Conservation (phyloP, 192 early-diverging fungal species). For the Thoreauomyces humboldtii region DNA sequence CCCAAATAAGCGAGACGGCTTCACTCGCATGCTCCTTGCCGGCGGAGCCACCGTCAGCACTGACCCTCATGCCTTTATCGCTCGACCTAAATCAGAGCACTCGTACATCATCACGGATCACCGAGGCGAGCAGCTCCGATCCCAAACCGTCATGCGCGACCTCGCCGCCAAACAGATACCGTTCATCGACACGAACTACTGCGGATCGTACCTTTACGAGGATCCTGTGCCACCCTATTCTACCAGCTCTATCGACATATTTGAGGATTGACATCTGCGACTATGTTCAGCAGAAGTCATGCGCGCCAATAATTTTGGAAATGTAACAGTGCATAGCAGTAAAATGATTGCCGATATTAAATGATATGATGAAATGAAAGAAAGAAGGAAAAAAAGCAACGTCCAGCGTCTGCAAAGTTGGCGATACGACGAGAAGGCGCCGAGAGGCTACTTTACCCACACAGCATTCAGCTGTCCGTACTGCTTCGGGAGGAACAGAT, state of each 20-base stretch:
- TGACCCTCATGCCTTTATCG: background rate
- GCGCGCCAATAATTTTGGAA: too few relatives aligned
- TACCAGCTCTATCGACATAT: background rate
- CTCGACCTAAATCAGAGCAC: background rate
- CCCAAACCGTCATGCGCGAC: background rate
- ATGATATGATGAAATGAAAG: too few relatives aligned
- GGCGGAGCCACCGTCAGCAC: constrained; percentile 34
- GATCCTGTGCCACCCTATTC: background rate
- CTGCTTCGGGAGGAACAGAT: constrained; percentile 3
- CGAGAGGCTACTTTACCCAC: background rate
- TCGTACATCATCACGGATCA: constrained; percentile 21
- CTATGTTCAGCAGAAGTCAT: too few relatives aligned
- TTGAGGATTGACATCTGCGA: too few relatives aligned
- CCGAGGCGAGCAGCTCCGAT: background rate
- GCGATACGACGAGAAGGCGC: too few relatives aligned
- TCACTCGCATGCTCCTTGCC: constrained; percentile 28
- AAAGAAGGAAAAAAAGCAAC: too few relatives aligned
- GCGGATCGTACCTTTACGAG: constrained; percentile 16
- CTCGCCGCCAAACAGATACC: constrained; percentile 1
- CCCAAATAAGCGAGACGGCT: constrained; percentile 26
- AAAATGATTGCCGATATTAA: too few relatives aligned
- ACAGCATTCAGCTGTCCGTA: background rate
- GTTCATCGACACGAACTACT: constrained; percentile 22
- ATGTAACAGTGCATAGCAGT: too few relatives aligned
- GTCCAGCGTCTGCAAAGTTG: too few relatives aligned